phyloP scores from a whole-genome alignment of 768 basidiomycete species.

The Kwoniella sp. region DNA sequence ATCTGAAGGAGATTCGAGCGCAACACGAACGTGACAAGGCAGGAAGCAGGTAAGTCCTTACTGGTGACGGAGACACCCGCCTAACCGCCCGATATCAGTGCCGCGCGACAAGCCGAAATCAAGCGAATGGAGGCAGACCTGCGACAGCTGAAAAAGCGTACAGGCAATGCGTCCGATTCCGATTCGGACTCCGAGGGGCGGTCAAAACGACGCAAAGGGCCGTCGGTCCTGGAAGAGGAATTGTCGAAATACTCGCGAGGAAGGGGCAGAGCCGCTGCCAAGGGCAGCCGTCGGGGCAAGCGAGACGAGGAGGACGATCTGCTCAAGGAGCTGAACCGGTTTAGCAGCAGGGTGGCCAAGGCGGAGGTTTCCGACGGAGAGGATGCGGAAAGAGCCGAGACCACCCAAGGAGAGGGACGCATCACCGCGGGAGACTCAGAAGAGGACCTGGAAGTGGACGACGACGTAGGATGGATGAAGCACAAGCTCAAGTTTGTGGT shows the following conservation, averaged over 20 bases:
- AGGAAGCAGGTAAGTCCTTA: constrained; percentile 57
- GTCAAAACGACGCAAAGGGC: constrained; percentile 55
- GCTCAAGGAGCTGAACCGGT: constrained; percentile 38
- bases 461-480: constrained; percentile 49
- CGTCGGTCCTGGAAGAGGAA: constrained; percentile 74
- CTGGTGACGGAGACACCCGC: not conserved
- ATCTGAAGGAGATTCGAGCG: constrained; percentile 69
- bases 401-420: not conserved
- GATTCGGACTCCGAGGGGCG: constrained; percentile 54
- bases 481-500: constrained; percentile 44
- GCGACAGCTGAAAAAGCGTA: constrained; percentile 65
- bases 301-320: constrained; percentile 48
- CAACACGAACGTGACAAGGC: constrained; percentile 69
- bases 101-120: constrained; percentile 55
- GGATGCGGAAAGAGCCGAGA: not conserved
- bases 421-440: constrained; percentile 12
- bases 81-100: constrained; percentile 54
- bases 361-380: constrained; percentile 20
- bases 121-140: constrained; percentile 75
- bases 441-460: constrained; percentile 45
- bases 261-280: constrained; percentile 57
- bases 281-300: constrained; percentile 60
- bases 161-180: constrained; percentile 58
- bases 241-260: constrained; percentile 71
- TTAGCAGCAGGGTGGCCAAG: constrained; percentile 34